Percentiles rank a stretch among this genome's conserved stretches.
These are phyloP conservation scores for Meyerozyma carpophila DNA, from an alignment of 1,139 yeast species.

Conservation along the genomic window DNA sequence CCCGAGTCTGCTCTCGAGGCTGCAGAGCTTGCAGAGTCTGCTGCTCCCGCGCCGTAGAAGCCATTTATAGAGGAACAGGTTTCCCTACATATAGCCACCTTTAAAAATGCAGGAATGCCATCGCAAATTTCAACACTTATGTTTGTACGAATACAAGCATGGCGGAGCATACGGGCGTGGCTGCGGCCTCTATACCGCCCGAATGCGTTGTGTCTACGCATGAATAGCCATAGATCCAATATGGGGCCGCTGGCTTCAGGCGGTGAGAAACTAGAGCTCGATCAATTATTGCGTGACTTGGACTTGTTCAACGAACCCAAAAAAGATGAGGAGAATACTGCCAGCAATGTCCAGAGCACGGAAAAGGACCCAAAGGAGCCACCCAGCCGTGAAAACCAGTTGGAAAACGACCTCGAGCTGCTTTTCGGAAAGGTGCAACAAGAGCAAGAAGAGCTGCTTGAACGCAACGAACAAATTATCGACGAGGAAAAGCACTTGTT, in stretches of 20 bases:
- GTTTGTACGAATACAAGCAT: not conserved
- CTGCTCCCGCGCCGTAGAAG: not conserved
- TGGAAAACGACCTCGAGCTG: not conserved
- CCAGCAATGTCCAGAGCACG: not conserved
- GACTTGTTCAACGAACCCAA: not conserved
- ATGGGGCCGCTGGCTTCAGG: not conserved
- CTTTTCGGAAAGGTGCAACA: not conserved
- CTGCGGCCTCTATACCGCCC: not conserved
- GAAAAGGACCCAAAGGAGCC: not conserved
- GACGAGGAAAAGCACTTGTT: slow-evolving; percentile 21
- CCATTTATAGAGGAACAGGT: not conserved
- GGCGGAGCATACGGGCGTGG: not conserved
- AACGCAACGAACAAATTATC: slow-evolving; percentile 5
- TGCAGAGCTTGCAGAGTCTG: too few species aligned
- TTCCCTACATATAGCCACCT: not conserved
- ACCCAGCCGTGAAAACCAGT: not conserved
- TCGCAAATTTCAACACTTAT: not conserved
- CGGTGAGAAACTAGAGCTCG: not conserved
- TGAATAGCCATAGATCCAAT: not conserved
- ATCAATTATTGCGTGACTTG: not conserved
- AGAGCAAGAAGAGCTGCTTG: not conserved
- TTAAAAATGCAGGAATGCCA: not conserved
- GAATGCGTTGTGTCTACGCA: not conserved
- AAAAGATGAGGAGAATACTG: not conserved
- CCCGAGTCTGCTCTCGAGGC: not conserved